Conservation (phyloP, 2,329 filamentous ascomycete species). For the Arthroderma uncinatum region DNA sequence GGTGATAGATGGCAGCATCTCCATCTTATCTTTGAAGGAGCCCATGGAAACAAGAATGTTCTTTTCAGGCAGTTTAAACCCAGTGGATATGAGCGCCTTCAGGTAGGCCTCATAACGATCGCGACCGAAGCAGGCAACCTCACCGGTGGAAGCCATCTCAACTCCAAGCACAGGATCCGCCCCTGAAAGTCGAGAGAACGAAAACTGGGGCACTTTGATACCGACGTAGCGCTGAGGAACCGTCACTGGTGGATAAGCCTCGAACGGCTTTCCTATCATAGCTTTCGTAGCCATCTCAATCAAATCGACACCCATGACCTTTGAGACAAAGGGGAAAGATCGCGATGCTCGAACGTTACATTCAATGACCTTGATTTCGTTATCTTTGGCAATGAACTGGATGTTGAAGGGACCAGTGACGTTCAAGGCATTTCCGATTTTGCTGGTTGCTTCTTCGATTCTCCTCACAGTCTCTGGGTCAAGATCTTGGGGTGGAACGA, state of each 20-base stretch:
- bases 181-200: slow-evolving; percentile 90
- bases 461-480: slow-evolving; percentile 76
- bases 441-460: slow-evolving; percentile 88
- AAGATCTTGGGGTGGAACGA: slow-evolving; percentile 87
- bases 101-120: slow-evolving; percentile 98
- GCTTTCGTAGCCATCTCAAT: slow-evolving; percentile 99
- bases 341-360: slow-evolving; percentile 94
- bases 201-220: slow-evolving; percentile 98
- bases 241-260: slow-evolving; percentile 66
- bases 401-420: slow-evolving; percentile 98
- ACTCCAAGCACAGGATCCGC: slow-evolving; percentile 94
- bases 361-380: slow-evolving; percentile 99
- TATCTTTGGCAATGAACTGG: slow-evolving; percentile 98
- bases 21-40: slow-evolving; percentile 94
- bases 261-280: slow-evolving; percentile 74
- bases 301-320: slow-evolving; percentile 94
- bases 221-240: slow-evolving; percentile 76
- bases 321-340: slow-evolving; percentile 96
- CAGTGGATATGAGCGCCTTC: slow-evolving; percentile 89
- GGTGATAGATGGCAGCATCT: slow-evolving; percentile 86
- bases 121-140: slow-evolving; percentile 89
- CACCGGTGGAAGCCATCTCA: slow-evolving; percentile 97
- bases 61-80: slow-evolving; percentile 90
- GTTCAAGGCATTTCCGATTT: slow-evolving; percentile 88
- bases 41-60: slow-evolving; percentile 94